Evolutionary conservation across 768 basidiomycete genomes (phyloP).

Genomic region (Boletus bicolor): DNA sequence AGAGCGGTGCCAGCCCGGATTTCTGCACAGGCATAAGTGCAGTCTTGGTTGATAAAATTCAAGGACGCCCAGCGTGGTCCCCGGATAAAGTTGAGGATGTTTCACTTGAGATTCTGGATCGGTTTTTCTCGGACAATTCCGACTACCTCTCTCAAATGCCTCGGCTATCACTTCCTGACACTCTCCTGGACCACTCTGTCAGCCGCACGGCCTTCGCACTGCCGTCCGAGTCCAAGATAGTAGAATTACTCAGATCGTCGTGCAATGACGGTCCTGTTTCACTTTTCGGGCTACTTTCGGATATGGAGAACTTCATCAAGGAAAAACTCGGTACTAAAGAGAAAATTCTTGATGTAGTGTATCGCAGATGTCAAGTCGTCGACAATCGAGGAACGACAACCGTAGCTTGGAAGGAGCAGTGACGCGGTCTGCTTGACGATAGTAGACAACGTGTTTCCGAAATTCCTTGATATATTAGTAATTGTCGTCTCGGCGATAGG

Average conservation of each 20-base stretch:
- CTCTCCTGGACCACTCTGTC: slow-evolving; percentile 26
- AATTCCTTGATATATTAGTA: background rate
- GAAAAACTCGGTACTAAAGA: slow-evolving; percentile 60
- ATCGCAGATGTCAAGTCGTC: slow-evolving; percentile 60
- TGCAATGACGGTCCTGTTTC: slow-evolving; percentile 41
- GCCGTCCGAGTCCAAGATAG: slow-evolving; percentile 76
- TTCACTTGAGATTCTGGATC: slow-evolving; percentile 49
- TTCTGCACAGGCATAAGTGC: slow-evolving; percentile 79
- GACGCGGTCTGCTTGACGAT: slow-evolving; percentile 11
- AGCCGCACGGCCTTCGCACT: slow-evolving; percentile 48
- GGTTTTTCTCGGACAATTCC: slow-evolving; percentile 66
- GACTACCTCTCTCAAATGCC: slow-evolving; percentile 45
- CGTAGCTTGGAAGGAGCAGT: slow-evolving; percentile 26
- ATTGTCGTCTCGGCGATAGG: slow-evolving; percentile 1
- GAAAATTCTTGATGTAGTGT: slow-evolving; percentile 75
- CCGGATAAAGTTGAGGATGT: slow-evolving; percentile 65
- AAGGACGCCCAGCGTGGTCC: slow-evolving; percentile 64
- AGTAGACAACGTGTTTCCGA: slow-evolving; percentile 2
- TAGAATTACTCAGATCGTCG: slow-evolving; percentile 46
- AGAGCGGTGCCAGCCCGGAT: slow-evolving; percentile 80
- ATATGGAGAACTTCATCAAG: slow-evolving; percentile 21
- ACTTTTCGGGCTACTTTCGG: slow-evolving; percentile 21
- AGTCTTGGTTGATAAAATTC: slow-evolving; percentile 52
- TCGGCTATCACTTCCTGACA: slow-evolving; percentile 40
- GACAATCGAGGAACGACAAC: slow-evolving; percentile 42